Conservation (phyloP, 805 yeast species). For the Phaffomyces thermotolerans region DNA sequence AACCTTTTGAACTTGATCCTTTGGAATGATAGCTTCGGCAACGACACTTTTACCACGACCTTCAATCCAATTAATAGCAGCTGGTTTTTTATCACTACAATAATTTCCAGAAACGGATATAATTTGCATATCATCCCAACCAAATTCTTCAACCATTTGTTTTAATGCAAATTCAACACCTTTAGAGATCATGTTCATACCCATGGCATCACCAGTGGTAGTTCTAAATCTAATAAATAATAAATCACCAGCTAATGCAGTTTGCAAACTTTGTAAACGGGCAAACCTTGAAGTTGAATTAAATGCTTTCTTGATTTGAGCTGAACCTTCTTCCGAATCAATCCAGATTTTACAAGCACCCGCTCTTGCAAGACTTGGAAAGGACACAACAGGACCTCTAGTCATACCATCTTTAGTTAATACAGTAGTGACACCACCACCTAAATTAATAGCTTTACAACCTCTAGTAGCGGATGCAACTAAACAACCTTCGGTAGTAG, state of each 20-base stretch:
- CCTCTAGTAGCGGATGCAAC: conserved; percentile 99
- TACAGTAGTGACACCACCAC: conserved; percentile 93
- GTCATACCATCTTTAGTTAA: conserved; percentile 97
- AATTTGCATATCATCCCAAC: conserved; percentile 90
- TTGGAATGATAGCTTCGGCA: conserved; percentile 90
- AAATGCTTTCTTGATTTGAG: conserved; percentile 75
- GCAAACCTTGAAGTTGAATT: conserved; percentile 98
- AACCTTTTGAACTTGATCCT: conserved; percentile 69
- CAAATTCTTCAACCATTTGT: conserved; percentile 79
- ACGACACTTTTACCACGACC: conserved; percentile 98
- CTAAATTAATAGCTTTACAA: conserved; percentile 94
- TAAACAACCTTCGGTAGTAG: conserved; percentile 97
- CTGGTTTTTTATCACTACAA: conserved; percentile 96
- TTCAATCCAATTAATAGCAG: conserved; percentile 98
- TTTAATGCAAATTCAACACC: conserved; percentile 88
- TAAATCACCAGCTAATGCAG: conserved; percentile 90
- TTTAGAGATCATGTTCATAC: conserved; percentile 99
- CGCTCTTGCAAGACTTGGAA: conserved; percentile 75
- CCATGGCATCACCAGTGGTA: conserved; percentile 99
- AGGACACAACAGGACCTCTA: conserved; percentile 95
- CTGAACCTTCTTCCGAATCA: conserved; percentile 92
- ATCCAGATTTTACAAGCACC: conserved; percentile 95
- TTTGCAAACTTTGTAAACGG: conserved; percentile 80
- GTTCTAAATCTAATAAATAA: conserved; percentile 90
- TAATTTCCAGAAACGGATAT: conserved; percentile 94